Evolutionary conservation across 2,329 filamentous ascomycete species (phyloP), one percentile per base, ranked within the genome.

Genomic region (Blastomyces silverae): DNA sequence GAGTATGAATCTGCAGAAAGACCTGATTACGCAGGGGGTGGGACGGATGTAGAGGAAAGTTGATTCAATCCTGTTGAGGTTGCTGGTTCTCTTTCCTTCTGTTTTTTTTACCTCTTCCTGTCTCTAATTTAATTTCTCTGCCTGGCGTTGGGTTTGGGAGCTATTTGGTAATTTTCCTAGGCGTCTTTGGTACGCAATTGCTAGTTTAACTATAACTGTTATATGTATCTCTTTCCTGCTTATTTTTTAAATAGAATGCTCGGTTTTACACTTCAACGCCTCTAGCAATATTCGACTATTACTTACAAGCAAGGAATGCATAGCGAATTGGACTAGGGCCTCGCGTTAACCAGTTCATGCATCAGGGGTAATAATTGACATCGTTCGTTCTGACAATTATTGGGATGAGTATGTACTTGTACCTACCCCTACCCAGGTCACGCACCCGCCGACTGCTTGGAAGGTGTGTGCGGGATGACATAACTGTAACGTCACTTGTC

Each of bases 1-100:
- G 94, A 99, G 81, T 99, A 99, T 75, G 93, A 97, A 79, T 92
- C 93, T 39, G 94, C 94, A 4, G 94, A 99, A 77, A 85, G 89
- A 73, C 87, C 90, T 44, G 89, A 96, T 73, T 99, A 99, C 76
- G 80, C 99, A 62, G 93, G 89, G 73, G 67, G 65, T 15, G 66
- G 60, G n/a, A 50, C 48, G 50, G 67, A 66, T 57, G 61, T 58
- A 22, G 65, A 69, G 34, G 67, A 67, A 7, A n/a, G 17, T 48
- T 46, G 28, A 46, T 25, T 42, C 13, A n/a, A 42, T 17, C n/a
- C n/a, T 59, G 22, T 20, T 22, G 2, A n/a, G 15, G 15, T 8
- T 2, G 31, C n/a, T n/a, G 0, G 5, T 34, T 57, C 34, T 39
- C 37, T 34, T 56, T 37, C 17, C 31, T 13, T 37, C 31, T 37